A percentile compares a stretch with the other conserved stretches of the same genome.
Evolutionary conservation across 495 filamentous ascomycete species (phyloP).

Genomic region (Podospora anserina): DNA sequence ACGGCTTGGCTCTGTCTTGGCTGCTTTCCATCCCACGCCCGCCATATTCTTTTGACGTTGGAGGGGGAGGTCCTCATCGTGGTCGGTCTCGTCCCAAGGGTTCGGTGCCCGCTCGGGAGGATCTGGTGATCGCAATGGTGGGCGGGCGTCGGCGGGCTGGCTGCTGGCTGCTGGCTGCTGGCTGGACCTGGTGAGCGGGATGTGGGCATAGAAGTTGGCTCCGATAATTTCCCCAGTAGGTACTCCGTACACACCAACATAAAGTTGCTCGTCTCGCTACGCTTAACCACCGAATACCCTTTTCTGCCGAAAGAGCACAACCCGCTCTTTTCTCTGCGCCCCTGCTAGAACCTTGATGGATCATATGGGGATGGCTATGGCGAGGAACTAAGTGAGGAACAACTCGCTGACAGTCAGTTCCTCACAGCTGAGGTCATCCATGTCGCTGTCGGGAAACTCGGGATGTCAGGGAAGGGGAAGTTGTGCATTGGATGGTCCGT

Average conservation of each 20-base stretch:
- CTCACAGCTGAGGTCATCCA: neutral
- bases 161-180: neutral
- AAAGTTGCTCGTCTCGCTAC: neutral
- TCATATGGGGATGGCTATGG: neutral
- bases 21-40: neutral
- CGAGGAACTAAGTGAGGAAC: neutral
- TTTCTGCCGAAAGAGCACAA: neutral
- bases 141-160: neutral
- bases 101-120: neutral
- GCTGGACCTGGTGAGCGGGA: neutral
- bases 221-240: neutral
- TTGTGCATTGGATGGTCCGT: constrained; percentile 1
- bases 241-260: neutral
- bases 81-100: neutral
- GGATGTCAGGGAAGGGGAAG: neutral
- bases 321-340: neutral
- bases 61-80: neutral
- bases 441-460: neutral
- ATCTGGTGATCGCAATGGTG: neutral
- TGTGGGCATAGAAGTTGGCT: constrained; percentile 3
- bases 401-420: neutral
- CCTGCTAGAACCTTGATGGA: constrained; percentile 5
- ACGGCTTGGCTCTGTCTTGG: constrained; percentile 1
- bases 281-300: neutral
- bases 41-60: neutral